These are phyloP conservation scores for Neonectria coccinea DNA, from an alignment of 2,329 filamentous ascomycete genomes.

Conservation along the genomic window DNA sequence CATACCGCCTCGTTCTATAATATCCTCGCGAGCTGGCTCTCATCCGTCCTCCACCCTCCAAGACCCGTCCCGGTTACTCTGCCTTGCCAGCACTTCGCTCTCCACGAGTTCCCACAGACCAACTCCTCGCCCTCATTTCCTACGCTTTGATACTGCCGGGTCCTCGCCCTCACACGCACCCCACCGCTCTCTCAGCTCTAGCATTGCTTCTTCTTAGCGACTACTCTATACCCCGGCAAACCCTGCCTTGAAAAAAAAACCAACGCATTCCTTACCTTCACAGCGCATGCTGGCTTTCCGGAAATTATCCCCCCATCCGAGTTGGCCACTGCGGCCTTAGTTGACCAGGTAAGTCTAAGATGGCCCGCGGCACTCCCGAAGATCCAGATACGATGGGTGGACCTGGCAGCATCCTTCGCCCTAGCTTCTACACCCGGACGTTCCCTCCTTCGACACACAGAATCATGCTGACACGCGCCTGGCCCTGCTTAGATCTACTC, in stretches of 20 bases:
- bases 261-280: conserved; percentile 42
- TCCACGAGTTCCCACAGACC: conserved; percentile 32
- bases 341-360: conserved; percentile 46
- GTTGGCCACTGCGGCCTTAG: conserved; percentile 47
- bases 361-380: conserved; percentile 47
- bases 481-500: conserved; percentile 43
- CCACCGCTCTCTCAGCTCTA: conserved; percentile 33
- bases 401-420: conserved; percentile 37
- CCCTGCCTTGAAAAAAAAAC: conserved; percentile 28
- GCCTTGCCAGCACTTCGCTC: conserved; percentile 29
- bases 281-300: conserved; percentile 43
- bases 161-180: conserved; percentile 20
- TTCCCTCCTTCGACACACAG: conserved; percentile 33
- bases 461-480: conserved; percentile 46
- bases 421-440: conserved; percentile 41
- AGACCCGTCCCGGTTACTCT: conserved; percentile 28
- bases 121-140: conserved; percentile 45
- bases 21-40: conserved; percentile 37
- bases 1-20: conserved; percentile 41
- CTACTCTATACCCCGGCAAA: conserved; percentile 37
- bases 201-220: conserved; percentile 37
- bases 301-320: conserved; percentile 48
- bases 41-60: conserved; percentile 25
- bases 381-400: conserved; percentile 46
- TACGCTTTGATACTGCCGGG: conserved; percentile 29